Evolutionary conservation across 768 basidiomycete genomes (phyloP), one percentile per base, ranked within the genome.

Genomic region (Phanerodontia chrysosporium): DNA sequence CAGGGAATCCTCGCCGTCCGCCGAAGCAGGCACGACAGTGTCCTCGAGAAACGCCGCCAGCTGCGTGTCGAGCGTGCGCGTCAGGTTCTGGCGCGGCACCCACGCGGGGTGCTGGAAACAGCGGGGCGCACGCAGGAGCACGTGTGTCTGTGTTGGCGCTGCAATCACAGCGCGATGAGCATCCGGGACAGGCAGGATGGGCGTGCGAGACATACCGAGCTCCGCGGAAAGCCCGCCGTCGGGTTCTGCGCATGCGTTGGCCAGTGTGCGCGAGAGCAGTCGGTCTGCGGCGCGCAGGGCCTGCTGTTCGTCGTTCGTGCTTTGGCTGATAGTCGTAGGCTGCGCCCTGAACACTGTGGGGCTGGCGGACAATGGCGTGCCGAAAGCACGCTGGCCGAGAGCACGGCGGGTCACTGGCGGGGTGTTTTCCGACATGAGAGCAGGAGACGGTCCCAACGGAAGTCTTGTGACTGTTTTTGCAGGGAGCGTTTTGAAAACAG

Each of bases 81-180:
- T 71, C 21, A 75, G 58, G 56, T 75, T 78, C 66, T 81, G 80
- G 7, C 77, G 74, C 3, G 80, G 80, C 32, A 74, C 66, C 80
- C 80, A 81, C 7, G 73, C 70, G 2, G 80, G 75, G 56, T 81
- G 80, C 8, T 65, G 61, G 63, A 81, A 81, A 14, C 78, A 71
- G 5, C 80, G 70, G 0, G 80, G 80, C 0, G 80, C 80, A 46
- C 77, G 76, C 22, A 81, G 71, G 12, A 79, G 67, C 48, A 82
- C 63, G 28, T 82, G 79, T 0, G 72, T 79, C 44, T 80, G 78
- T 0, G 80, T 81, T 8, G 80, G 74, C 9, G 74, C 80, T 81
- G 59, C n/a, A 14, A 22, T 25, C 39, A 9, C 39, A 8, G 16
- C 8, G 6, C n/a, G n/a, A n/a, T 42, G 8, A 42, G 39, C 39